Base-by-base conservation (phyloP, 345 rosid genomes). In the Microthlaspi erraticum region DNA sequence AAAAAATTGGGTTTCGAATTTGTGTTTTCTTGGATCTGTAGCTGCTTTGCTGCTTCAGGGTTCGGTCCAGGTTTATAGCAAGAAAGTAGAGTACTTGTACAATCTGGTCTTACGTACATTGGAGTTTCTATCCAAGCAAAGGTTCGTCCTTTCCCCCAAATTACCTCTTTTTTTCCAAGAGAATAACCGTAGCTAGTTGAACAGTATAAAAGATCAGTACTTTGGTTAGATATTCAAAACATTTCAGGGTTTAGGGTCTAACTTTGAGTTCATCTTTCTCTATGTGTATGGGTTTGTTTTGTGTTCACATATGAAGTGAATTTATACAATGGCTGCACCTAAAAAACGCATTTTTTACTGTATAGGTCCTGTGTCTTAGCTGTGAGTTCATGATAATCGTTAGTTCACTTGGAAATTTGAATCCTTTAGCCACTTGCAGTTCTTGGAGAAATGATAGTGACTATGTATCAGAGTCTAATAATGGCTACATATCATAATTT, bases 31-130 rank as follows among this genome's bases (percentile, higher is more conserved):
- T 68, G 70, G 64, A 75, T 78, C 14, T 85, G 82, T 74, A 94
- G 99, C 99, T 80, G 99, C 99, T 72, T 83, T 94, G 81, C 81
- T 94, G 77, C 87, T 94, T 82, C 99, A 94, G 85, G 98, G 97
- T 53, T 94, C 99, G 32, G 89, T 86, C 64, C 99, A 94, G 71
- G 99, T 94, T 53, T 94, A 94, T 55, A 88, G 99, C 83, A 81
- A 93, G 81, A 94, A 94, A 74, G 99, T 94, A 10, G 99, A 94
- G 78, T 94, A 94, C 81, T 73, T 94, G 17, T 92, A 92, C 79
- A 88, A 81, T 75, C 81, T 94, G 86, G 98, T 94, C 52, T 77
- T 94, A 75, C 99, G 91, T 77, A 82, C 96, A 38, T 85, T 94
- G 87, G 96, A 92, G 75, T 94, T 88, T 84, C 87, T 94, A 72